Conservation (phyloP, 768 basidiomycete genomes). For the Hygrophoropsis aurantiaca region DNA sequence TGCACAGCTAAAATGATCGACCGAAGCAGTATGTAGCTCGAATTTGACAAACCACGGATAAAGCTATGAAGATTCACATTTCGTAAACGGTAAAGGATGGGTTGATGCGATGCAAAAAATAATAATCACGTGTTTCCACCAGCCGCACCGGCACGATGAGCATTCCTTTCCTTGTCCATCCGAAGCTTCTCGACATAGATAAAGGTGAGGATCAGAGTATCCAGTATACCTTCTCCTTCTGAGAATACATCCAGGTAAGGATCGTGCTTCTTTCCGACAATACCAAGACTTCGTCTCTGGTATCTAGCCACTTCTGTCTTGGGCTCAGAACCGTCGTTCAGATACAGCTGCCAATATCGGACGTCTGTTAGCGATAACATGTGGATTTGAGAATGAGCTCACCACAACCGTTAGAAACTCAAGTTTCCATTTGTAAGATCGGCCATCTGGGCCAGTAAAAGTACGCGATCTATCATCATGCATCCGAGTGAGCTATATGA, state of each 20-base stretch:
- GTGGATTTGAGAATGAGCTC: conserved; percentile 11
- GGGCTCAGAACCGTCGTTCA: conserved; percentile 11
- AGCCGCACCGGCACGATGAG: no score
- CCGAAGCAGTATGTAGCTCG: no score
- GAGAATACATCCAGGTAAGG: conserved; percentile 27
- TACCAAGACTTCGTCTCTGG: conserved; percentile 16
- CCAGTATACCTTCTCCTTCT: conserved; percentile 25
- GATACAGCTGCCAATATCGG: conserved; percentile 11
- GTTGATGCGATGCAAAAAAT: no score
- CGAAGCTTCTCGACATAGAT: conserved; percentile 30
- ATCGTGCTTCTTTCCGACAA: conserved; percentile 14
- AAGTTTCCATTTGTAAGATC: conserved; percentile 35
- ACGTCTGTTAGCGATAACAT: conserved; percentile 1
- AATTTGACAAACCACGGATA: no score
- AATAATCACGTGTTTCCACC: no score
- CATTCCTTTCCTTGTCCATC: conserved; percentile 20
- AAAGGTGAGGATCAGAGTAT: conserved; percentile 33
- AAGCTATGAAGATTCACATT: no score
- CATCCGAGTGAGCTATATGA: background rate
- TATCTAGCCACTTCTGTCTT: conserved; percentile 15
- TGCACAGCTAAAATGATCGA: no score
- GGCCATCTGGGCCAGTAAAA: conserved; percentile 33
- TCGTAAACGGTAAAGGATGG: no score
- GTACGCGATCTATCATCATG: conserved; percentile 27
- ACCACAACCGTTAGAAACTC: conserved; percentile 13